Percentiles rank a stretch among this genome's conserved stretches.
Evolutionary conservation across 176 grass and related monocot species (phyloP).

Genomic region (Carex myosuroides): DNA sequence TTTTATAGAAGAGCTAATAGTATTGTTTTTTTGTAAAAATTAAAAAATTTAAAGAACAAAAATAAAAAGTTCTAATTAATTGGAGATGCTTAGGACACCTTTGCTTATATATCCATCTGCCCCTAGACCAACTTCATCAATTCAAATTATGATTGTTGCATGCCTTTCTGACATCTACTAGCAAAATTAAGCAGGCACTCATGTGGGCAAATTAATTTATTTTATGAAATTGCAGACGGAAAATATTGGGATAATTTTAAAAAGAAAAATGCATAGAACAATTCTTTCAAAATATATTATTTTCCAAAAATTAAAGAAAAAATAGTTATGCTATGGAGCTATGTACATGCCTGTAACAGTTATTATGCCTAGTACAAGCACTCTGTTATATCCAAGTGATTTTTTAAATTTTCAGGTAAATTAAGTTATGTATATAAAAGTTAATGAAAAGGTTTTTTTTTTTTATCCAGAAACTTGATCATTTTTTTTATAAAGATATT

Average conservation of each 20-base stretch:
- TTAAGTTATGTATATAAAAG: too few relatives aligned
- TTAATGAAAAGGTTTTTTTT: too few relatives aligned
- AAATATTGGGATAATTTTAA: neutral
- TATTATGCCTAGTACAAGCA: neutral
- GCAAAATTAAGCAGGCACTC: neutral
- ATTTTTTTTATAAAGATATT: too few relatives aligned
- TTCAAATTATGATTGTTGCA: neutral
- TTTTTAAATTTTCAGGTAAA: too few relatives aligned
- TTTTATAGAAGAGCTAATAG: too few relatives aligned
- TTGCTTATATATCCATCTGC: too few relatives aligned
- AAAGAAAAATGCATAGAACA: neutral
- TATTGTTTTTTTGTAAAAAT: too few relatives aligned
- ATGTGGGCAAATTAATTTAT: neutral
- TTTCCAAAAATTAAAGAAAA: neutral
- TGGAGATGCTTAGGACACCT: too few relatives aligned
- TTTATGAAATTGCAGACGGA: neutral
- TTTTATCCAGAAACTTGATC: too few relatives aligned
- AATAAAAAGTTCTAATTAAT: too few relatives aligned
- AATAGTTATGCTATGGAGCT: neutral
- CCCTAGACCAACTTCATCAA: too few relatives aligned
- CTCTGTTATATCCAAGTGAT: neutral
- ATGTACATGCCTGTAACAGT: neutral
- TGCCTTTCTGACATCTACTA: neutral
- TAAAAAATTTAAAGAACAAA: too few relatives aligned
- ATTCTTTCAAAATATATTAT: neutral